Evolutionary conservation across 78 protist species (phyloP).

Genomic region (Chrysochromulina tobinii): DNA sequence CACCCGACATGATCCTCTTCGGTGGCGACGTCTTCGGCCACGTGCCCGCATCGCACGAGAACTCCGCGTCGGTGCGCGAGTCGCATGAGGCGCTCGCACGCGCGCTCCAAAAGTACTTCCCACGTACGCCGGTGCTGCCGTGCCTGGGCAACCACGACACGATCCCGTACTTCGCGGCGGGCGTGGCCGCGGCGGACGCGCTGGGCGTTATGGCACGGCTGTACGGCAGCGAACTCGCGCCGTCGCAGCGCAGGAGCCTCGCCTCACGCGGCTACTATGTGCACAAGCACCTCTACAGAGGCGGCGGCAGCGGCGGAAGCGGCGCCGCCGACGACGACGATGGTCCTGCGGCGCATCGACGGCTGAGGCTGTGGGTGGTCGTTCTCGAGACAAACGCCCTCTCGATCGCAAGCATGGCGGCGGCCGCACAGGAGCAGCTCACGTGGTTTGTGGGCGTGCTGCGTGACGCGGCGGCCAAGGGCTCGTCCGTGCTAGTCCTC

Average conservation of each 20-base stretch:
- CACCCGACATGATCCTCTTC: no score
- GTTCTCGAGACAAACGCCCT: no score
- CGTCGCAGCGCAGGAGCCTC: background rate
- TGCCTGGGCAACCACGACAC: background rate
- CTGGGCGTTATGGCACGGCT: background rate
- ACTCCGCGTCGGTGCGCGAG: no score
- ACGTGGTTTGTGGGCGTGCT: background rate
- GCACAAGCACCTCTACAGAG: background rate
- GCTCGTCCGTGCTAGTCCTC: background rate
- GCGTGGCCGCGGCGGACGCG: background rate
- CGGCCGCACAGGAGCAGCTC: background rate
- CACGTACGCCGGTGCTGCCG: background rate
- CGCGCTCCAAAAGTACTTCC: background rate
- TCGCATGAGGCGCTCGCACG: no score
- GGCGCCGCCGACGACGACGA: no score
- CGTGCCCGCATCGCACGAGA: no score
- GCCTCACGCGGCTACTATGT: background rate
- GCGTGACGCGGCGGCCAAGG: background rate
- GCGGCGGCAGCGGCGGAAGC: no score
- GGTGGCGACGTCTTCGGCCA: no score
- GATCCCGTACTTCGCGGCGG: background rate
- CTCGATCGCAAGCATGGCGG: no score
- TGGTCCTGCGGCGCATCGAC: no score
- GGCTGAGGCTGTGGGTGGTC: no score
- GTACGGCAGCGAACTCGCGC: background rate